Evolutionary conservation across 1,284 basidiomycete species (phyloP).

Genomic region (Tilletia caries): DNA sequence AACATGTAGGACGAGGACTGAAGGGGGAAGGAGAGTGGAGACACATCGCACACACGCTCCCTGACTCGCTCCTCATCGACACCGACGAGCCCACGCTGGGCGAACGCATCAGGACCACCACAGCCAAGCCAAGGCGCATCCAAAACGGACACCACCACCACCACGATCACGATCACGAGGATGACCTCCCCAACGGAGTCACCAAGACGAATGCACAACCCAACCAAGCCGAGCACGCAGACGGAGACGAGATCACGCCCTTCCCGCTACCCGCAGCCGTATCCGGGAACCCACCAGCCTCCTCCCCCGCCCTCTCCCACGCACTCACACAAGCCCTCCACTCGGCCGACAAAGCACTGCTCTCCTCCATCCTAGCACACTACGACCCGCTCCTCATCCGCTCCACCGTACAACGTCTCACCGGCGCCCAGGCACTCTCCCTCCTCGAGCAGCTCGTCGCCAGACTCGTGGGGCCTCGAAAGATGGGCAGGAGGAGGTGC

Average conservation of each 20-base stretch:
- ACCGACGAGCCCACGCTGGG: background rate
- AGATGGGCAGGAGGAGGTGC: too few species aligned
- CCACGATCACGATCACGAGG: background rate
- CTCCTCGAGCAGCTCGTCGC: constrained; percentile 81
- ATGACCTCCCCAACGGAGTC: background rate
- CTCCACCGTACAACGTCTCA: constrained; percentile 81
- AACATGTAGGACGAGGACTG: too few species aligned
- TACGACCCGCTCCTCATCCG: constrained; percentile 76
- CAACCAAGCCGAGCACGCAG: background rate
- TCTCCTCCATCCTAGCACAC: too few species aligned
- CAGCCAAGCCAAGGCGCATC: too few species aligned
- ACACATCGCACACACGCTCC: background rate
- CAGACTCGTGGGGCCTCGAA: too few species aligned
- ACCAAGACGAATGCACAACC: too few species aligned
- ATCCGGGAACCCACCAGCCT: constrained; percentile 29
- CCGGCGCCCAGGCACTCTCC: constrained; percentile 80
- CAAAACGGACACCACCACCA: too few species aligned
- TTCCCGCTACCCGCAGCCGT: too few species aligned
- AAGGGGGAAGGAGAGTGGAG: too few species aligned
- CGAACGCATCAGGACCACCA: background rate
- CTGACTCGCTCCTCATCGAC: too few species aligned
- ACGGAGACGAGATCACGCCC: too few species aligned
- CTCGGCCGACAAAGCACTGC: too few species aligned
- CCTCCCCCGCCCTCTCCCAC: constrained; percentile 73
- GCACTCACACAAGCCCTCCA: constrained; percentile 95